Evolutionary conservation across 2,329 filamentous ascomycete species (phyloP), one percentile per base, ranked within the genome.

Genomic region (Apiospora sp.): DNA sequence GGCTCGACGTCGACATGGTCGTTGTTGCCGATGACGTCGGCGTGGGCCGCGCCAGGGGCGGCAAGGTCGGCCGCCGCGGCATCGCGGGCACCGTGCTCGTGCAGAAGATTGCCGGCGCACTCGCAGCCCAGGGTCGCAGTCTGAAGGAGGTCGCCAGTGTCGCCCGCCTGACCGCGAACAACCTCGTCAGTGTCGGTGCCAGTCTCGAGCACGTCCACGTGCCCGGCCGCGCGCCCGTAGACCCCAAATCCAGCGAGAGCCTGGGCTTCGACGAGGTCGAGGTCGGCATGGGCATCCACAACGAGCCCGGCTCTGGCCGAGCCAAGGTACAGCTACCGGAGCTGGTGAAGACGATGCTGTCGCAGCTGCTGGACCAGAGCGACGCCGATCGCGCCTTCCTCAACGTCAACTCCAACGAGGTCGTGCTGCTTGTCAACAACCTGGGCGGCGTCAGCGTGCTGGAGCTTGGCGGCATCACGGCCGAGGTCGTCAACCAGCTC

Each of bases 191-290:
- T 58, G 93, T 98, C 30, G 96, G 95, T 22, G 93, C 94, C 3
- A 96, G 93, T 71, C 84, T 98, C 58, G 92, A 93, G 75, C 95
- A 97, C 80, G 95, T 98, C n/a, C 96, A 98, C 80, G 94, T 98
- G 0, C 96, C 96, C 0, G 95, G 96, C 4, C 89, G 95, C 73
- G 88, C 86, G 1, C 80, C 85, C 8, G 82, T 84, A 0, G 88
- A 90, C 34, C 77, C 76, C 14, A 78, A 79, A 0, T 87, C 86
- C 61, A 89, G 90, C 34, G 90, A 91, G 41, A 81, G 77, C 58
- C 82, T 96, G 72, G 86, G 83, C 67, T 82, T 77, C 3, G 87
- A 85, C 51, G 88, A 91, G 79, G 88, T 91, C 37, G 90, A 92
- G 81, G 83, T 92, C 68, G 93, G 93, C 41, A 94, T 94, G 92